A percentile compares a stretch with the other conserved stretches of the same genome.
Evolutionary conservation across 805 yeast species (phyloP).

Genomic region (Schwanniomyces sp.): DNA sequence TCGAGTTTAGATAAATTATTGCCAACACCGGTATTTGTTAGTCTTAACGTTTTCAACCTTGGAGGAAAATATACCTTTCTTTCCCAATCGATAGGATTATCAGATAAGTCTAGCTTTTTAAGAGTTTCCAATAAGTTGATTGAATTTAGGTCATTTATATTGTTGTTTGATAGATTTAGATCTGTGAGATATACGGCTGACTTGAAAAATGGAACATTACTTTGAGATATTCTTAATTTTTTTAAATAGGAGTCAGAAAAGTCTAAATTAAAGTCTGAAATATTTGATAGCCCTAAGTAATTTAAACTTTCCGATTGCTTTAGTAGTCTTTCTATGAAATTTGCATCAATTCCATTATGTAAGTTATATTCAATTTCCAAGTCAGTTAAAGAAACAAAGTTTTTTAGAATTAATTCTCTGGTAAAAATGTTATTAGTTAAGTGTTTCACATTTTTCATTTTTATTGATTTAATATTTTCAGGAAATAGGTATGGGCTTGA

Average conservation of each 20-base stretch:
- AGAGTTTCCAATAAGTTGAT: slow-evolving; percentile 8
- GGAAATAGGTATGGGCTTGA: background rate
- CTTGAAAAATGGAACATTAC: background rate
- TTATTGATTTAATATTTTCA: background rate
- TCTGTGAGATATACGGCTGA: background rate
- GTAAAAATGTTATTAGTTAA: background rate
- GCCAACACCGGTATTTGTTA: slow-evolving; percentile 15
- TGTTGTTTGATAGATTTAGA: slow-evolving; percentile 8
- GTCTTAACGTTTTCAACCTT: slow-evolving; percentile 9
- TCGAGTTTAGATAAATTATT: slow-evolving; percentile 7
- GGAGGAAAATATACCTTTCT: slow-evolving; percentile 10
- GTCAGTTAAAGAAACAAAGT: background rate
- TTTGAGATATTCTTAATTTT: background rate
- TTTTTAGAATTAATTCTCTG: background rate
- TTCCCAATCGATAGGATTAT: slow-evolving; percentile 18
- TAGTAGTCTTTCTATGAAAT: background rate
- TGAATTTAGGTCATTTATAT: slow-evolving; percentile 1
- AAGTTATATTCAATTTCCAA: background rate
- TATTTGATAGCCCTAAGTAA: background rate
- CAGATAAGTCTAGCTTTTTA: slow-evolving; percentile 11
- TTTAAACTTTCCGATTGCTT: background rate
- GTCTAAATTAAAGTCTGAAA: background rate
- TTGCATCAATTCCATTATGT: background rate
- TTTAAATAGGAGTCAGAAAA: background rate
- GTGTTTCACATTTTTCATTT: background rate